These are phyloP conservation scores for Fonsecaea pedrosoi DNA, from an alignment of 2,329 filamentous ascomycete species.

Conservation along the genomic window DNA sequence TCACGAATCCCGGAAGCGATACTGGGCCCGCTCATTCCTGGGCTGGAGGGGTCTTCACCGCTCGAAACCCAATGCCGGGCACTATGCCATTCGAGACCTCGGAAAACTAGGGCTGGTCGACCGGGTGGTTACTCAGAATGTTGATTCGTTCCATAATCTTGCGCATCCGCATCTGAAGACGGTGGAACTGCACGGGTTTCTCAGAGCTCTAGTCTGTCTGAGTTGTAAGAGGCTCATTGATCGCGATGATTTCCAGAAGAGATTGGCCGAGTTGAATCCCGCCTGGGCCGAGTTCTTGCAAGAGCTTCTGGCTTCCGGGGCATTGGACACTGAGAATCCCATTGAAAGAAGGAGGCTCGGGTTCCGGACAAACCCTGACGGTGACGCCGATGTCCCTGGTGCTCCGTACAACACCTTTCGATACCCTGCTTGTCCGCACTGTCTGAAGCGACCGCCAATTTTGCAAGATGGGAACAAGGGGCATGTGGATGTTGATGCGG, in stretches of 20 bases:
- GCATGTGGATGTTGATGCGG: conserved; percentile 72
- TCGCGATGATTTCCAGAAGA: conserved; percentile 75
- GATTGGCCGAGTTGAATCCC: conserved; percentile 80
- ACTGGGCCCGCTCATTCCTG: conserved; percentile 94
- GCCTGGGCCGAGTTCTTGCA: conserved; percentile 79
- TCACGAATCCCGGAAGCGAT: conserved; percentile 86
- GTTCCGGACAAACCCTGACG: conserved; percentile 87
- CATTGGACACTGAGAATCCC: conserved; percentile 78
- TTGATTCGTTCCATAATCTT: conserved; percentile 86
- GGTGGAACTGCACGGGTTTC: conserved; percentile 88
- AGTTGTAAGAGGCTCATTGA: conserved; percentile 76
- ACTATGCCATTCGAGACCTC: conserved; percentile 77
- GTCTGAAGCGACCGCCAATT: conserved; percentile 68
- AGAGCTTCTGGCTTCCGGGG: conserved; percentile 74
- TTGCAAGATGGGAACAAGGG: conserved; percentile 62
- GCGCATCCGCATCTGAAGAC: conserved; percentile 78
- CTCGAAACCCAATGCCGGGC: conserved; percentile 79
- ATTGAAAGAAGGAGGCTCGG: conserved; percentile 71
- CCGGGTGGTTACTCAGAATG: conserved; percentile 90
- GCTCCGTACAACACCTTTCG: conserved; percentile 89
- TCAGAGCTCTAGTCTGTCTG: conserved; percentile 80
- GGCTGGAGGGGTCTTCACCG: conserved; percentile 85
- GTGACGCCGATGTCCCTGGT: conserved; percentile 86
- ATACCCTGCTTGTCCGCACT: conserved; percentile 87
- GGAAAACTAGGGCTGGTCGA: conserved; percentile 74